Conservation (phyloP, 2,329 filamentous ascomycete genomes). For the Colletotrichum truncatum region DNA sequence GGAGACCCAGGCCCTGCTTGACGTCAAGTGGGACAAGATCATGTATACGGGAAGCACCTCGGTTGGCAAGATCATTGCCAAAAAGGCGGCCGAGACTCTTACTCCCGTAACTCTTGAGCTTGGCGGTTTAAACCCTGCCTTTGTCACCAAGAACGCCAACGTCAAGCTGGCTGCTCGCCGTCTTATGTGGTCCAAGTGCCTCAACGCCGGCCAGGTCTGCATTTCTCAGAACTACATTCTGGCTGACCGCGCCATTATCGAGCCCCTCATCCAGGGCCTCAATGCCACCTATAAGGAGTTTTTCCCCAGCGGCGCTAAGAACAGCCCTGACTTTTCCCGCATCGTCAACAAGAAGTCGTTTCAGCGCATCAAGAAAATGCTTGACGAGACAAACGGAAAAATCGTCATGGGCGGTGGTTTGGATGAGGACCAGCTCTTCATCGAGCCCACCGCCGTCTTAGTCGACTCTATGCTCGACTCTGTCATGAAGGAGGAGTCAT, state of each 20-base stretch:
- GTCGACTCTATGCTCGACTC: slow-evolving; percentile 77
- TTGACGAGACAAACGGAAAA: slow-evolving; percentile 84
- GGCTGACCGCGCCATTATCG: slow-evolving; percentile 78
- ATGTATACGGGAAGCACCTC: slow-evolving; percentile 87
- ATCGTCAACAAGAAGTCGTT: slow-evolving; percentile 87
- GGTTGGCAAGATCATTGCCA: slow-evolving; percentile 87
- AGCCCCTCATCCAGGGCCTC: slow-evolving; percentile 78
- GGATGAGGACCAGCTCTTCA: slow-evolving; percentile 83
- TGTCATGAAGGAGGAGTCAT: slow-evolving; percentile 87
- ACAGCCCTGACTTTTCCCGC: slow-evolving; percentile 80
- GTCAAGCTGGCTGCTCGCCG: slow-evolving; percentile 82
- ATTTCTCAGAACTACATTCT: slow-evolving; percentile 93
- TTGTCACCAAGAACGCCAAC: slow-evolving; percentile 86
- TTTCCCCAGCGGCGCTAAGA: slow-evolving; percentile 83
- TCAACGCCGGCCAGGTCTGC: slow-evolving; percentile 92
- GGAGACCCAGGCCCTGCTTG: slow-evolving; percentile 83
- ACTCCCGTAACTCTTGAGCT: slow-evolving; percentile 92
- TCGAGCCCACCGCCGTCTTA: slow-evolving; percentile 92
- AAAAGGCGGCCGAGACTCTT: slow-evolving; percentile 88
- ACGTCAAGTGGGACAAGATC: slow-evolving; percentile 97
- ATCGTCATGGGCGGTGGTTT: slow-evolving; percentile 87
- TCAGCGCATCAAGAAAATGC: slow-evolving; percentile 85
- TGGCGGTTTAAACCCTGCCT: slow-evolving; percentile 90
- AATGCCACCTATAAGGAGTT: slow-evolving; percentile 78
- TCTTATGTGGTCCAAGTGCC: slow-evolving; percentile 86